A percentile compares a stretch with the other conserved stretches of the same genome.
Conservation (phyloP, 2,329 filamentous ascomycete species). For the Penicillium sclerotiorum region DNA sequence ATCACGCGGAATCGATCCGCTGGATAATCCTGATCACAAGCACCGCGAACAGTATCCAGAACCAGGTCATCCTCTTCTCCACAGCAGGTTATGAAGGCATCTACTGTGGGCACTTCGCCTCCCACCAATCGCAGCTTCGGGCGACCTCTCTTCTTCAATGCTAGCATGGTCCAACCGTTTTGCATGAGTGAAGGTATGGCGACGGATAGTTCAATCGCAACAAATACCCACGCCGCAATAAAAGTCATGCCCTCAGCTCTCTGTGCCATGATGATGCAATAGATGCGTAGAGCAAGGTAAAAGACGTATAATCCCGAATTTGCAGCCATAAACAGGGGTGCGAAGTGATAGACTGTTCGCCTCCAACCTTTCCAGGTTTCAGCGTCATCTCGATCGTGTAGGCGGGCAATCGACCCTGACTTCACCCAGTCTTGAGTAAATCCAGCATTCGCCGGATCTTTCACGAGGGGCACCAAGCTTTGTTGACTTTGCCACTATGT, state of each 20-base stretch:
- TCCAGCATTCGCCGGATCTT: conserved; percentile 29
- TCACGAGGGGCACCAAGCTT: conserved; percentile 38
- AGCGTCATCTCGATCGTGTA: conserved; percentile 41
- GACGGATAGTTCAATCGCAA: conserved; percentile 57
- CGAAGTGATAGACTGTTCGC: conserved; percentile 36
- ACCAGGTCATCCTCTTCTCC: conserved; percentile 47
- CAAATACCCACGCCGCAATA: conserved; percentile 60
- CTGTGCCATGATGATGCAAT: conserved; percentile 58
- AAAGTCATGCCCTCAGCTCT: conserved; percentile 44
- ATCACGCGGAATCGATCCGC: conserved; percentile 40
- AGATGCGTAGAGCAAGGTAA: conserved; percentile 57
- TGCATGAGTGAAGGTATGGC: conserved; percentile 60
- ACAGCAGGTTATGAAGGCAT: conserved; percentile 49
- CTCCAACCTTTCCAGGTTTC: conserved; percentile 43
- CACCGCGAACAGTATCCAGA: conserved; percentile 43
- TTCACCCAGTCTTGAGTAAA: conserved; percentile 41
- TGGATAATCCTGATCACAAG: conserved; percentile 45
- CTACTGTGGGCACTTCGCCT: conserved; percentile 42
- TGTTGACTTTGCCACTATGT: conserved; percentile 40
- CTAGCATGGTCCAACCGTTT: conserved; percentile 61
- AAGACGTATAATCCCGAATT: conserved; percentile 39
- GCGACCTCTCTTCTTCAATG: conserved; percentile 58
- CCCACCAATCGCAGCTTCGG: conserved; percentile 55
- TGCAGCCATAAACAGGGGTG: conserved; percentile 39
- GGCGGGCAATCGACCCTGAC: conserved; percentile 39